Evolutionary conservation across 179 eudicot species (phyloP).

Genomic region (Amaranthus tricolor): DNA sequence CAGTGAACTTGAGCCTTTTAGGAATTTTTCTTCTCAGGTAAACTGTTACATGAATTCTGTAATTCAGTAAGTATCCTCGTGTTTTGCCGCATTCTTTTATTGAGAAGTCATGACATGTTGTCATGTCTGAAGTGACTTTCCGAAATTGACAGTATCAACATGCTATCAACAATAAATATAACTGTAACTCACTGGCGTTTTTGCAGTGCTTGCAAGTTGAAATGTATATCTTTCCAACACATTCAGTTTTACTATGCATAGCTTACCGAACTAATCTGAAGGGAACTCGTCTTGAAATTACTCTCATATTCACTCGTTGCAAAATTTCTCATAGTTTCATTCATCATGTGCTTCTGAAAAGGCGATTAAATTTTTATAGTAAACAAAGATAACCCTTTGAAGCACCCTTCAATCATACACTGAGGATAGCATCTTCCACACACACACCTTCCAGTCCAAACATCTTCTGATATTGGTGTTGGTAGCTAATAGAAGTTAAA

Average conservation of each 20-base stretch:
- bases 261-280: not conserved
- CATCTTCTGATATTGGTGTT: not conserved
- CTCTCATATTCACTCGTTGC: too few species aligned
- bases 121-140: not conserved
- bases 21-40: conserved; percentile 91
- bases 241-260: not conserved
- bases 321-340: too few species aligned
- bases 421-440: not conserved
- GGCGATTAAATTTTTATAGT: not conserved
- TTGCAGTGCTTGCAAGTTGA: not conserved
- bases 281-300: not conserved
- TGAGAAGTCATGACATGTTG: not conserved
- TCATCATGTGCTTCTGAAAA: not conserved
- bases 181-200: not conserved
- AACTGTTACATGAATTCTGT: not conserved
- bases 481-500: too few species aligned
- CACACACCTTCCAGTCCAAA: not conserved
- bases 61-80: not conserved
- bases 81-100: too few species aligned
- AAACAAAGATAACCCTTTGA: not conserved
- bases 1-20: conserved; percentile 73
- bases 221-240: not conserved
- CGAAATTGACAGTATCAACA: not conserved
- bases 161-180: not conserved
- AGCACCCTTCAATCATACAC: not conserved